phyloP scores from a whole-genome alignment of 2,329 filamentous ascomycete species.

The Trichophyton mentagrophytes region DNA sequence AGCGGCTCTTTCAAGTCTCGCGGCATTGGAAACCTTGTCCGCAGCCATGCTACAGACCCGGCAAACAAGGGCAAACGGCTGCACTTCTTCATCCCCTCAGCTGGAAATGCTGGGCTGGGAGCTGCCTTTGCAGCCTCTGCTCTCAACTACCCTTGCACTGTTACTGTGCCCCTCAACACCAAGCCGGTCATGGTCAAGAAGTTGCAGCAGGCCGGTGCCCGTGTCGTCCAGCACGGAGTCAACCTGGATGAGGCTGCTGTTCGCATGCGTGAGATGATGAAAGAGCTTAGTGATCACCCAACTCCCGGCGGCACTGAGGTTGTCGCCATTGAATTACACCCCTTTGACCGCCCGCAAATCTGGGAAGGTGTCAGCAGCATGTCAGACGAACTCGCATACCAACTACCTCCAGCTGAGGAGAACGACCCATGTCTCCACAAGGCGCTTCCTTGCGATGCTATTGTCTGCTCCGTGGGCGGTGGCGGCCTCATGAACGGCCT shows the following conservation, averaged over 20 bases:
- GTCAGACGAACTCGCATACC: constrained; percentile 32
- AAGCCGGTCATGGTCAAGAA: constrained; percentile 59
- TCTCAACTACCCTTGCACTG: constrained; percentile 54
- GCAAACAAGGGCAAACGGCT: constrained; percentile 31
- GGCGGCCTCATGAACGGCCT: constrained; percentile 69
- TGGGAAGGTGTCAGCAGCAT: constrained; percentile 37
- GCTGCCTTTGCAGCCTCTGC: constrained; percentile 59
- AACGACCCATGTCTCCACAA: constrained; percentile 20
- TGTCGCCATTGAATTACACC: constrained; percentile 31
- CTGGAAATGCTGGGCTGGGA: constrained; percentile 75
- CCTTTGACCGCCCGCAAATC: constrained; percentile 34
- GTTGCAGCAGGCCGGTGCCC: constrained; percentile 53
- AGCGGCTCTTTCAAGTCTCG: constrained; percentile 77
- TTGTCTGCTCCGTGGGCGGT: constrained; percentile 69
- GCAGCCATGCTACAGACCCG: constrained; percentile 36
- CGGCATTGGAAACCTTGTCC: constrained; percentile 61
- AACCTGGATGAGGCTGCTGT: constrained; percentile 59
- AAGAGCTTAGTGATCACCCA: constrained; percentile 13
- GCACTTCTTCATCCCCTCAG: constrained; percentile 70
- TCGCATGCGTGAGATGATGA: constrained; percentile 31
- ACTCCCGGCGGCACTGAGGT: constrained; percentile 16
- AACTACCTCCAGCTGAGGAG: constrained; percentile 25
- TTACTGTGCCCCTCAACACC: constrained; percentile 58
- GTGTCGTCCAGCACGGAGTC: constrained; percentile 55
- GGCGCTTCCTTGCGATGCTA: constrained; percentile 45